Evolutionary conservation across 2,329 filamentous ascomycete species (phyloP), one percentile per base, ranked within the genome.

Genomic region (Colletotrichum tofieldiae): DNA sequence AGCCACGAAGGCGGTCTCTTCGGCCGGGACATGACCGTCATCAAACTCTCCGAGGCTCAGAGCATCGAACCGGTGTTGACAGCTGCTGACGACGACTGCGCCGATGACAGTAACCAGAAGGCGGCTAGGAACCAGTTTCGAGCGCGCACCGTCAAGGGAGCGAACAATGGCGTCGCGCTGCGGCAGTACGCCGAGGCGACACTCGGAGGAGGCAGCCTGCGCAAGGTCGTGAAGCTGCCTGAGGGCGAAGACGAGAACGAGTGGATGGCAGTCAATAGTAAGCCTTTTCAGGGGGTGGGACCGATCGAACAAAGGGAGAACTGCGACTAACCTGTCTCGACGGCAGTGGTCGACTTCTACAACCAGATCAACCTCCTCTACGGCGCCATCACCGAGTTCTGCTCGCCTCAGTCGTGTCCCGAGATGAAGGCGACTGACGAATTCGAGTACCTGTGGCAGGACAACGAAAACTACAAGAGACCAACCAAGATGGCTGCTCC

Each of bases 361-460:
- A 99, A 99, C 86, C 96, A 99, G 84, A 97, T 99, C 87, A 99
- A 99, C 85, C 90, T 99, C 45, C 92, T 99, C 72, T 99, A 99
- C 82, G 97, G 97, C 72, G 96, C 96, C 76, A 99, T 99, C 81
- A 99, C 96, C 72, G 96, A 99, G 81, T 99, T 99, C 84, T 99
- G 96, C 87, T 98, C 96, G 35, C 96, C 96, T 41, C 93, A 96
- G 81, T 95, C 95, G 75, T 99, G 96, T 82, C 96, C 96, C 0
- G 96, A 98, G 85, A 99, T 99, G 96, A 99, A 99, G 84, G 96
- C 96, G n/a, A 99, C 96, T 12, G 97, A 99, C 85, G 96, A 99
- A 93, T 99, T 98, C 83, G 96, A 99, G 83, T 99, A 99, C 83
- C 92, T 99, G 76, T 99, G 96, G 96, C 96, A 99, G 85, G 96